Base-by-base conservation (phyloP, 768 basidiomycete species). In the Hortiboletus flavorubellus region DNA sequence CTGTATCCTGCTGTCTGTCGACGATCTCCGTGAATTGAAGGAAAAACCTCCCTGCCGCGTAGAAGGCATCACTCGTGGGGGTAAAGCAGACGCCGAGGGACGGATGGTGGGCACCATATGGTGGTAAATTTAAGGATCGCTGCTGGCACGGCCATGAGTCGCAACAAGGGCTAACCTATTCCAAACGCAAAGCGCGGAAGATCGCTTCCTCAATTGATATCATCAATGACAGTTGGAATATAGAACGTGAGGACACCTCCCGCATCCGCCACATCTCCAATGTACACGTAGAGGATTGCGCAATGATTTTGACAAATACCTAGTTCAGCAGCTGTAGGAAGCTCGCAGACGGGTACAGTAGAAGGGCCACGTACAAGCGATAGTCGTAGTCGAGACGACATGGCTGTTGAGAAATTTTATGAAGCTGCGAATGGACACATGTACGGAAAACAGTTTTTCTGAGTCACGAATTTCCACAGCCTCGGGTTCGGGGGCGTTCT, bases 201-300 rank as follows among this genome's bases (percentile, higher is more conserved):
- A 21, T 45, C 37, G 8, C 11, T n/a, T 29, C 42, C 34, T 66
- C 41, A 70, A 31, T 64, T 67, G 44, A 70, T 72, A 52, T 85
- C 87, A 41, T 86, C 83, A 43, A 87, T 78, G 38, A 89, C 81
- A 2, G 86, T 88, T 41, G 92, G 92, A 49, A 94, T 85, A 64
- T 93, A 94, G 66, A 89, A 93, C 3, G 92, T 94, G 58, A 94
- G 75, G 40, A 94, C 89, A 3, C 91, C 92, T 43, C 91, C 89
- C 0, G 87, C 83, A 53, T 90, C 85, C 5, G 82, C 81, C 11
- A 86, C 78, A 33, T 91, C 86, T 10, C 92, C 92, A 42, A 93
- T 87, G 65, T 93, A 94, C 51, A 93, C 91, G 59, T 93, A 94
- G 48, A 93, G 78, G 60, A 94, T 93, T 55, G 90, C 78, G 65